A percentile compares a stretch with the other conserved stretches of the same genome.
Evolutionary conservation across 805 yeast genomes (phyloP).

Genomic region (Kuraishia molischiana): DNA sequence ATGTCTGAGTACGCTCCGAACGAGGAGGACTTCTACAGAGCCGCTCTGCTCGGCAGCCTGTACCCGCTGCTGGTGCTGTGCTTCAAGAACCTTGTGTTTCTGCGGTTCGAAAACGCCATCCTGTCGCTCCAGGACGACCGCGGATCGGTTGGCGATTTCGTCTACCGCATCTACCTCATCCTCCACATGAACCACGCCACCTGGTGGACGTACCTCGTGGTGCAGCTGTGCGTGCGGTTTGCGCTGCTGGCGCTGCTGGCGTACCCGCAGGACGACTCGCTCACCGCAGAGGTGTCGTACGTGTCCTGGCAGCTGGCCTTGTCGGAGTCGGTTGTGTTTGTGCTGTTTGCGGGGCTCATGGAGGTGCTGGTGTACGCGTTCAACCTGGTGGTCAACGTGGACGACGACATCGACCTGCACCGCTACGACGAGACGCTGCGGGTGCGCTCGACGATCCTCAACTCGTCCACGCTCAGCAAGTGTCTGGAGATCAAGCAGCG

Average conservation of each 20-base stretch:
- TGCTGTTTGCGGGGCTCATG: neutral
- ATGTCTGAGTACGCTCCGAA: neutral
- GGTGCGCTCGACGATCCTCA: neutral
- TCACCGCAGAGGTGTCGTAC: neutral
- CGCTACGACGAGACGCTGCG: neutral
- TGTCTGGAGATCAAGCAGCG: conserved; percentile 1
- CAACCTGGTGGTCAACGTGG: neutral
- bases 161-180: neutral
- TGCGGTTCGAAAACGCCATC: neutral
- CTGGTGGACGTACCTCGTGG: neutral
- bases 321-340: neutral
- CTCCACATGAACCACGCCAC: neutral
- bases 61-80: neutral
- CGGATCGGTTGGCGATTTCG: neutral
- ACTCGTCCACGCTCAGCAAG: neutral
- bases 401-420: neutral
- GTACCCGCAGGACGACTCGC: conserved; percentile 1
- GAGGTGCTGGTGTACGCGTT: neutral
- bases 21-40: conserved; percentile 2
- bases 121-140: neutral
- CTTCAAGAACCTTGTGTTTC: neutral
- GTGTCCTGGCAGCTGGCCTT: conserved; percentile 1
- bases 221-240: neutral
- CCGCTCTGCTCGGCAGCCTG: neutral
- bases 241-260: conserved; percentile 1